Percentiles rank a stretch among this genome's conserved stretches.
Conservation (phyloP, 139 green algal species). For the Haematococcus lacustris region DNA sequence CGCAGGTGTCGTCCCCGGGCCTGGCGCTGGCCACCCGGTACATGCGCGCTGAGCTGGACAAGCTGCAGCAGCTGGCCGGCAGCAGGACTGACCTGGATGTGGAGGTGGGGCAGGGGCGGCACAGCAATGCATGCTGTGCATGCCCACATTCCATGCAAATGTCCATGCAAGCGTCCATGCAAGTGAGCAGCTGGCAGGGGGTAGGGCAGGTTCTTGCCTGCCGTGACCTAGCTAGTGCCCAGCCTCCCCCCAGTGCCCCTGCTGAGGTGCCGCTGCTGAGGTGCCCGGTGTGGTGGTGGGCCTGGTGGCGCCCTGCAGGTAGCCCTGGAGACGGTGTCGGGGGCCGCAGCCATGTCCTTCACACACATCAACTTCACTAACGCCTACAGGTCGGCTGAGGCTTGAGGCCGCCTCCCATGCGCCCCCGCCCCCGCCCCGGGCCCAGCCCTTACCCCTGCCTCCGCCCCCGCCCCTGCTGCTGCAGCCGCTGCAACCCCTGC, state of each 20-base stretch:
- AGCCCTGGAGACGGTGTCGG: neutral
- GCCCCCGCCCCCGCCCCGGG: too few relatives aligned
- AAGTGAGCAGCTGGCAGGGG: neutral
- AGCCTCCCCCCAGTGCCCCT: neutral
- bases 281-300: too few relatives aligned
- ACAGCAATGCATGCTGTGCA: neutral
- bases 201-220: neutral
- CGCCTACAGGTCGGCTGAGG: conserved; percentile 5
- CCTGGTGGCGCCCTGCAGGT: too few relatives aligned
- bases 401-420: too few relatives aligned
- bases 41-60: neutral
- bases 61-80: neutral
- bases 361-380: conserved; percentile 9
- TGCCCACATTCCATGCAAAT: neutral
- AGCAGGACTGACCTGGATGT: neutral
- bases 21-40: neutral
- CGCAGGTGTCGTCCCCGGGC: conserved; percentile 1
- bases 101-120: neutral
- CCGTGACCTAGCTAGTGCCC: neutral
- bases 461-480: neutral
- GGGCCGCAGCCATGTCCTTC: conserved; percentile 3
- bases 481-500: neutral
- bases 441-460: too few relatives aligned
- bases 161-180: neutral
- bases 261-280: too few relatives aligned